Base-by-base conservation (phyloP, 441 rosid species). In the Breynia disticha region DNA sequence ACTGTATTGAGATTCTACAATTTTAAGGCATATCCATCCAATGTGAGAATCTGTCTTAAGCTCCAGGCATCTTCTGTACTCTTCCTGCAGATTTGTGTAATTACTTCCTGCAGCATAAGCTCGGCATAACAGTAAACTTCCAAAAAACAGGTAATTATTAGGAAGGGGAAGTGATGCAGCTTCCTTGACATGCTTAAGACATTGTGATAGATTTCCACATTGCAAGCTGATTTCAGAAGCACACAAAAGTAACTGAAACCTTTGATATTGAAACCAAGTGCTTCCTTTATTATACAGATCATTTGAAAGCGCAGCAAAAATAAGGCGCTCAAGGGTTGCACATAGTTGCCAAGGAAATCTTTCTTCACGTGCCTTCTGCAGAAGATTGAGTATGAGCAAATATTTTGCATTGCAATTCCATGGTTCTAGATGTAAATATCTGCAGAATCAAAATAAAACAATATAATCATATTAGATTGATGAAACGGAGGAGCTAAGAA, bases 361-460 rank as follows among this genome's bases (percentile, higher is more conserved):
- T 78, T 87, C 93, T 67, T 87, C 99, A 39, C 86, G 81, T 16
- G 95, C 96, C 77, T 78, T 86, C 69, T 89, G 99, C 18, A 81
- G 39, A 47, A 93, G 84, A 73, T 80, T 86, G 64, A 86, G 82
- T 63, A 83, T 72, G 48, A 93, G 87, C 76, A 89, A 72, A 74
- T 83, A 93, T 72, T 73, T 70, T 16, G 68, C 71, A 56, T 62
- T 66, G 62, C 56, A 70, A 77, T 87, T 84, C 96, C 96, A 86
- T 47, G 96, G 99, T 65, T 86, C 93, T 57, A 54, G 87, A 57
- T 32, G 95, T 52, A 84, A 67, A 64, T 74, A 77, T 68, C 99
- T 93, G 83, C 72, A 71, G 21, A 57, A 49, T 54, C 21, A 44
- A 67, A 67, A 64, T 53, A 65, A 57, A 41, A 41, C 13, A 41